Conservation (phyloP, 2,329 filamentous ascomycete species). For the Pleoardoris graminearum region DNA sequence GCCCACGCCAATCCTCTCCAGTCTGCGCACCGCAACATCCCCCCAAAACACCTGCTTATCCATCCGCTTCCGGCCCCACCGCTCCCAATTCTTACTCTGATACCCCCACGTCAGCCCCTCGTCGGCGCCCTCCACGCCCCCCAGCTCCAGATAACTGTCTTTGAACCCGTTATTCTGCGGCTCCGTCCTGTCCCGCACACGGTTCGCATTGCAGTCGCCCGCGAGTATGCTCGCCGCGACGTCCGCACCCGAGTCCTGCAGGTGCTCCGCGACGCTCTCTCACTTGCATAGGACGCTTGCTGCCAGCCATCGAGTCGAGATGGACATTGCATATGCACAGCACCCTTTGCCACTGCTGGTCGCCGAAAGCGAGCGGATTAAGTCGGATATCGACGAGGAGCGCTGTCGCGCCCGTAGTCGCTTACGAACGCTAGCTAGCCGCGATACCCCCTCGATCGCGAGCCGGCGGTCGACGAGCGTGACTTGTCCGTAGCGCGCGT, state of each 20-base stretch:
- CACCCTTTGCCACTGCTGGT: slow-evolving; percentile 15
- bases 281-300: slow-evolving; percentile 54
- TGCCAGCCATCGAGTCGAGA: slow-evolving; percentile 53
- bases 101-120: slow-evolving; percentile 62
- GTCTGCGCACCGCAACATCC: slow-evolving; percentile 28
- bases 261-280: slow-evolving; percentile 46
- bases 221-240: slow-evolving; percentile 52
- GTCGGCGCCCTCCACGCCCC: slow-evolving; percentile 53
- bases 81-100: slow-evolving; percentile 48
- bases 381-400: slow-evolving; percentile 54
- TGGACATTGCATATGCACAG: slow-evolving; percentile 60
- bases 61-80: slow-evolving; percentile 56
- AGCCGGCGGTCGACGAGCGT: slow-evolving; percentile 55
- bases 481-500: slow-evolving; percentile 55
- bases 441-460: slow-evolving; percentile 49
- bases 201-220: slow-evolving; percentile 62
- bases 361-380: neutral
- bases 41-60: slow-evolving; percentile 58
- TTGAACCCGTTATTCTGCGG: slow-evolving; percentile 53
- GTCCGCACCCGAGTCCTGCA: slow-evolving; percentile 40
- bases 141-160: slow-evolving; percentile 58
- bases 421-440: slow-evolving; percentile 55
- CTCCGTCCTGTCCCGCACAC: slow-evolving; percentile 53
- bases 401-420: slow-evolving; percentile 56
- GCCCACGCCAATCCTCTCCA: slow-evolving; percentile 54